Evolutionary conservation across 345 rosid genomes (phyloP), one percentile per base, ranked within the genome.

Genomic region (Murraya paniculata): DNA sequence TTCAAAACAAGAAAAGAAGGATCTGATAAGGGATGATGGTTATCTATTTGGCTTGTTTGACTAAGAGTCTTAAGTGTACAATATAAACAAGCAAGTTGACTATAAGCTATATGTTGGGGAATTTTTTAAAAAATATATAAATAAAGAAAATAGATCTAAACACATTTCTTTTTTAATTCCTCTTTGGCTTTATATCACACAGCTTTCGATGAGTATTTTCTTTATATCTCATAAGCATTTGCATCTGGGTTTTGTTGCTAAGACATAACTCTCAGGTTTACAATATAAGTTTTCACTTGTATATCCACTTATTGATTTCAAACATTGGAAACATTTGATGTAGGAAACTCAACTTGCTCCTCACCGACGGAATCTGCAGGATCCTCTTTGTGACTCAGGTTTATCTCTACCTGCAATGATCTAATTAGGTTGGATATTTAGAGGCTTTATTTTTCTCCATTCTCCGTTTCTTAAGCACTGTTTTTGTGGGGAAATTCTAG

Each of bases 361-460:
- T 31, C 93, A 90, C 78, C 89, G 92, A 22, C 90, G 99, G 84
- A 97, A 97, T 87, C 83, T 97, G 93, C 98, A 94, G 87, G 99
- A 97, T 89, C 91, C 91, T 69, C 98, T 97, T 69, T 97, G 99
- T 79, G 99, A 97, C 83, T 94, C 98, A 77, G 98, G 99, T 97
- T 79, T 80, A 66, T 77, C 76, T 67, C 78, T 79, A 57, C 28
- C 67, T 72, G 53, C 55, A 35, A 28, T 35, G 60, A 53, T 65
- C 75, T 39, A 71, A 79, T 64, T 64, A 35, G 50, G 57, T 31
- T 59, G 22, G 71, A 79, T 80, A 67, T 78, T 71, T 19, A 59
- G 56, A 16, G 35, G 16, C 39, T 55, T 22, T 65, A 31, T 74
- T 77, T 70, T 62, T 64, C 75, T 50, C 69, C 75, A 22, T 57